Conservation (phyloP, 1,139 yeast genomes). For the Sugiyamaella novakii region DNA sequence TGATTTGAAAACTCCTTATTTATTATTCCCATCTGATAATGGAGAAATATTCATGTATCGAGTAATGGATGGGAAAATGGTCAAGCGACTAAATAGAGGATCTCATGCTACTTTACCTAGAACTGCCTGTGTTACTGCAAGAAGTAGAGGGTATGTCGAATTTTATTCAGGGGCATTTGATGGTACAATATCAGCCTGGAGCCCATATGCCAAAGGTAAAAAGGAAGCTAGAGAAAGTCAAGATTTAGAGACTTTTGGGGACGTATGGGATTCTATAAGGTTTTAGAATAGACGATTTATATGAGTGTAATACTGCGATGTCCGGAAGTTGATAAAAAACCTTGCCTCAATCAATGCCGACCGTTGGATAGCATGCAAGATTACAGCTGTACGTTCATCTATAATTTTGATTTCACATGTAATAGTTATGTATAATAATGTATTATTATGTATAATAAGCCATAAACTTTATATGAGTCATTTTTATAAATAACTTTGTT, state of each 20-base stretch:
- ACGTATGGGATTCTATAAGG: slow-evolving; percentile 8
- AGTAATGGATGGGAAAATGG: slow-evolving; percentile 63
- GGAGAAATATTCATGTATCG: slow-evolving; percentile 74
- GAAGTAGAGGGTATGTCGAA: slow-evolving; percentile 44
- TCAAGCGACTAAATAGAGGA: slow-evolving; percentile 52
- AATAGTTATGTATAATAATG: too few species aligned
- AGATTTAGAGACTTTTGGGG: slow-evolving; percentile 17
- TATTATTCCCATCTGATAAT: slow-evolving; percentile 74
- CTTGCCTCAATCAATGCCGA: not conserved
- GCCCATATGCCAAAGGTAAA: slow-evolving; percentile 23
- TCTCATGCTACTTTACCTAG: slow-evolving; percentile 33
- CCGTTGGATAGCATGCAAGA: not conserved
- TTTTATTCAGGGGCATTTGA: slow-evolving; percentile 42
- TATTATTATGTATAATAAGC: too few species aligned
- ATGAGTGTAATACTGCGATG: too few species aligned
- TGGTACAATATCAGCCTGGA: slow-evolving; percentile 41
- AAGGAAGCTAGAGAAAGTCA: slow-evolving; percentile 13
- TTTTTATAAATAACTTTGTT: too few species aligned
- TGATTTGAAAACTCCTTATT: slow-evolving; percentile 53
- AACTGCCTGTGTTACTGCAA: slow-evolving; percentile 55
- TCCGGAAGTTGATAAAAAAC: too few species aligned
- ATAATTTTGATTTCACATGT: too few species aligned
- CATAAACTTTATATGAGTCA: too few species aligned
- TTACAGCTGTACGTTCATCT: too few species aligned
- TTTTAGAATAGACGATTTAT: too few species aligned